Evolutionary conservation across 352 stramenopile species (phyloP).

Genomic region (Phytophthora sp.): DNA sequence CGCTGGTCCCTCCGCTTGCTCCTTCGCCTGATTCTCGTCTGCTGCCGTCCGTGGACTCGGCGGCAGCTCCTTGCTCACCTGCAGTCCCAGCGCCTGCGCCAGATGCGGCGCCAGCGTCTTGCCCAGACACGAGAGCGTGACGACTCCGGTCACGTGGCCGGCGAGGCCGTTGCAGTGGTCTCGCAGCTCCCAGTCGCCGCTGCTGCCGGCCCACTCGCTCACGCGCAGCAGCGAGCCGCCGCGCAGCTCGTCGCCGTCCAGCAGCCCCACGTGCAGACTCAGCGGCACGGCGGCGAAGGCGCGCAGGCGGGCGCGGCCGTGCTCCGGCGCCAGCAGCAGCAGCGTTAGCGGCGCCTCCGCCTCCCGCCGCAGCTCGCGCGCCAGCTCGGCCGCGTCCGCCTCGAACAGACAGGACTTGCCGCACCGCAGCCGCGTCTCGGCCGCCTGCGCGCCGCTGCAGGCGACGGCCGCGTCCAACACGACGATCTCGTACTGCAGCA

Average conservation of each 20-base stretch:
- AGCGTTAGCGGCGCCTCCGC: slow-evolving; percentile 34
- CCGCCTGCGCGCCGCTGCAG: neutral
- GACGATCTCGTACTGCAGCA: slow-evolving; percentile 61
- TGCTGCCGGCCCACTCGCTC: slow-evolving; percentile 50
- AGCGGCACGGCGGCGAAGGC: slow-evolving; percentile 44
- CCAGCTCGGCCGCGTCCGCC: slow-evolving; percentile 29
- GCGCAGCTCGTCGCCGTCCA: neutral
- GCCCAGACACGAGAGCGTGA: slow-evolving; percentile 57
- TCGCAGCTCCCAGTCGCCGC: slow-evolving; percentile 40
- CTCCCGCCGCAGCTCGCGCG: slow-evolving; percentile 32
- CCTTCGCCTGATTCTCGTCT: neutral
- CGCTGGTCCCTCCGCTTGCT: neutral
- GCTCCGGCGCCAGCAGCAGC: slow-evolving; percentile 41
- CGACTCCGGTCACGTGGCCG: slow-evolving; percentile 25
- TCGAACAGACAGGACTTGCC: slow-evolving; percentile 66
- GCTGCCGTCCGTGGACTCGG: neutral
- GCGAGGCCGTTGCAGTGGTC: slow-evolving; percentile 31
- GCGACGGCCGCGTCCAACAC: slow-evolving; percentile 34
- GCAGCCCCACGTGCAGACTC: slow-evolving; percentile 31
- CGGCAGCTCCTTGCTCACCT: slow-evolving; percentile 24
- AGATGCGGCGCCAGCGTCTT: slow-evolving; percentile 47
- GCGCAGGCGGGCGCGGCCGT: slow-evolving; percentile 38
- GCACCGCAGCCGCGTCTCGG: slow-evolving; percentile 25
- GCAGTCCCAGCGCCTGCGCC: slow-evolving; percentile 32
- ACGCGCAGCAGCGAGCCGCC: slow-evolving; percentile 27